A percentile compares a stretch with the other conserved stretches of the same genome.
Conservation (phyloP, 345 rosid genomes). For the Euphorbia peplus region DNA sequence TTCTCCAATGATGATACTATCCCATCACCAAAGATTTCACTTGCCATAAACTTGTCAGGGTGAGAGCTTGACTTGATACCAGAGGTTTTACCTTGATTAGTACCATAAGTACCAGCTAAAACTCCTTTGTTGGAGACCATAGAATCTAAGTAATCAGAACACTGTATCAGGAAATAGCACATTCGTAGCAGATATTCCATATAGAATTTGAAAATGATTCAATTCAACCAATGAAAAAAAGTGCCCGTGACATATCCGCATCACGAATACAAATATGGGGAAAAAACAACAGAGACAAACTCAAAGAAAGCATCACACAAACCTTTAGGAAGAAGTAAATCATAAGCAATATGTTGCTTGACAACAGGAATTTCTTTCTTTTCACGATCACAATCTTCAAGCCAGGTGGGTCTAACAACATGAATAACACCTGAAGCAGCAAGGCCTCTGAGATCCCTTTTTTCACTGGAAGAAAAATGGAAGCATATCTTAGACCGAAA, state of each 20-base stretch:
- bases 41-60: constrained; percentile 28
- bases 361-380: constrained; percentile 71
- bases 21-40: constrained; percentile 32
- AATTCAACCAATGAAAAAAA: constrained; percentile 12
- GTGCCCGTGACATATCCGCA: neutral
- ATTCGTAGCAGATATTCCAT: neutral
- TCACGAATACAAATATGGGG: constrained; percentile 4
- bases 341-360: constrained; percentile 59
- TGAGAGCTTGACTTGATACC: constrained; percentile 21
- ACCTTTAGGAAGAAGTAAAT: constrained; percentile 85
- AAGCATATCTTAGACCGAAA: constrained; percentile 17
- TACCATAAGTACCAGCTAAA: constrained; percentile 26
- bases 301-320: constrained; percentile 20
- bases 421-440: constrained; percentile 81
- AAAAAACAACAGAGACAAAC: constrained; percentile 3
- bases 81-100: constrained; percentile 38
- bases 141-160: constrained; percentile 42
- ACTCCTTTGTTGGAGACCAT: constrained; percentile 45
- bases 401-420: constrained; percentile 80
- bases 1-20: constrained; percentile 35
- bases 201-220: constrained; percentile 12
- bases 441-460: constrained; percentile 68
- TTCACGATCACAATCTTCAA: constrained; percentile 80
- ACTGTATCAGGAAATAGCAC: constrained; percentile 22
- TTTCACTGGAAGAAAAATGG: constrained; percentile 51